phyloP scores from a whole-genome alignment of 352 stramenopile species.

The Pythium dissimile region DNA sequence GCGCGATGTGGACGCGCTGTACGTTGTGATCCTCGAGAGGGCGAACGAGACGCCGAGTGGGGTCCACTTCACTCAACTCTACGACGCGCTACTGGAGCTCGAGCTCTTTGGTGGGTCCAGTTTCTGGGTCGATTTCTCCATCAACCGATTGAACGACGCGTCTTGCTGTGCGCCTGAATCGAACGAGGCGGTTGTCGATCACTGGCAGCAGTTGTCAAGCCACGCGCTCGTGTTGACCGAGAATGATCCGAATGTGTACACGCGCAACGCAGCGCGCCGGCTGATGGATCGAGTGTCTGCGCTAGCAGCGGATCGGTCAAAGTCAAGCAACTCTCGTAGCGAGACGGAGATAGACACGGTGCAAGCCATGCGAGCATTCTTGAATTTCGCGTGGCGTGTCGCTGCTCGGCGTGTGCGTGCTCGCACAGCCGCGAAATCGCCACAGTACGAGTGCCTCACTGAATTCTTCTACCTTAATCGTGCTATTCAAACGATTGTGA shows the following conservation, averaged over 20 bases:
- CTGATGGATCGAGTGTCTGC: background rate
- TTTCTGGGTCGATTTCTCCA: conserved; percentile 4
- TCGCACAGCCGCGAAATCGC: background rate
- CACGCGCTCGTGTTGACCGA: conserved; percentile 35
- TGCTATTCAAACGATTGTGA: conserved; percentile 18
- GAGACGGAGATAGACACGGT: background rate
- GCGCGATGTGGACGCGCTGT: conserved; percentile 42
- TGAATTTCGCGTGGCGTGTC: conserved; percentile 40
- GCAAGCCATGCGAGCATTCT: conserved; percentile 30
- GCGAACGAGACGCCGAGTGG: background rate
- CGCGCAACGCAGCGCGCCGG: conserved; percentile 12
- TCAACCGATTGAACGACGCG: too few relatives aligned
- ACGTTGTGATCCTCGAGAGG: conserved; percentile 13
- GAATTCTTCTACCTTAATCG: conserved; percentile 44
- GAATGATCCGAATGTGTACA: conserved; percentile 53
- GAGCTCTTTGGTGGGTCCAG: conserved; percentile 5
- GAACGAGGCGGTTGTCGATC: conserved; percentile 16
- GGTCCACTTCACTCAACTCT: conserved; percentile 21
- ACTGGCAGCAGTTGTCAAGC: conserved; percentile 34
- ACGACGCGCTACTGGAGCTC: background rate
- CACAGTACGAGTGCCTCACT: conserved; percentile 39
- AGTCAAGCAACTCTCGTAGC: background rate
- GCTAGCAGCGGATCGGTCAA: too few relatives aligned
- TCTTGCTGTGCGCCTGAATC: too few relatives aligned
- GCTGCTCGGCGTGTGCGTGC: conserved; percentile 27